Conservation (phyloP, 23 red algal species). For the Gracilaria gracilis region DNA sequence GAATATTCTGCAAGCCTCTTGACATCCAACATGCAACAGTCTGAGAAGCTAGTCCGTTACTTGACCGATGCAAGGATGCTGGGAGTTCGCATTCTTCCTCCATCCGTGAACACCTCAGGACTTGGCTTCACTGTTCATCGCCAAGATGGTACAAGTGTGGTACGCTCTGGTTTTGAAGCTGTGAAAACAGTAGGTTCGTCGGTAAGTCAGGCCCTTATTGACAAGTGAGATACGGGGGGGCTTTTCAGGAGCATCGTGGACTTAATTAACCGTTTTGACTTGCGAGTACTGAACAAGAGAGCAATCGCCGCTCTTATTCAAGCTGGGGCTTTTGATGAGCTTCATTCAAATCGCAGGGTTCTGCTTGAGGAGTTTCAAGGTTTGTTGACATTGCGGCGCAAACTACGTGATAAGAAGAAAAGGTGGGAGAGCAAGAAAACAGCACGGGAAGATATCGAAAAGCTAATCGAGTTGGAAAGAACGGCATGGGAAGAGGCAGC, state of each 20-base stretch:
- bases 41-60: slow-evolving; percentile 81
- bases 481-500: slow-evolving; percentile 60
- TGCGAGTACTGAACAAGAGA: slow-evolving; percentile 83
- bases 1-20: slow-evolving; percentile 88
- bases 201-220: slow-evolving; percentile 66
- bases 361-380: slow-evolving; percentile 66
- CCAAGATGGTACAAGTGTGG: slow-evolving; percentile 20
- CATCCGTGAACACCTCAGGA: slow-evolving; percentile 73
- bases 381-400: slow-evolving; percentile 59
- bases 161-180: slow-evolving; percentile 84
- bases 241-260: slow-evolving; percentile 78
- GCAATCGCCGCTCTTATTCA: slow-evolving; percentile 76
- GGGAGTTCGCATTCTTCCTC: slow-evolving; percentile 63
- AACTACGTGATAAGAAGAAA: slow-evolving; percentile 54
- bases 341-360: slow-evolving; percentile 83
- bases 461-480: slow-evolving; percentile 30
- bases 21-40: slow-evolving; percentile 71
- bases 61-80: slow-evolving; percentile 64
- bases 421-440: slow-evolving; percentile 41
- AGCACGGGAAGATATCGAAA: slow-evolving; percentile 38
- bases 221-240: slow-evolving; percentile 67
- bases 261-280: slow-evolving; percentile 73
- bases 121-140: slow-evolving; percentile 76
- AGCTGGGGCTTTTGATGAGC: slow-evolving; percentile 87
- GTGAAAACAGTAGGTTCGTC: slow-evolving; percentile 88